phyloP scores from a whole-genome alignment of 441 rosid species.

The Populus tomentosa region DNA sequence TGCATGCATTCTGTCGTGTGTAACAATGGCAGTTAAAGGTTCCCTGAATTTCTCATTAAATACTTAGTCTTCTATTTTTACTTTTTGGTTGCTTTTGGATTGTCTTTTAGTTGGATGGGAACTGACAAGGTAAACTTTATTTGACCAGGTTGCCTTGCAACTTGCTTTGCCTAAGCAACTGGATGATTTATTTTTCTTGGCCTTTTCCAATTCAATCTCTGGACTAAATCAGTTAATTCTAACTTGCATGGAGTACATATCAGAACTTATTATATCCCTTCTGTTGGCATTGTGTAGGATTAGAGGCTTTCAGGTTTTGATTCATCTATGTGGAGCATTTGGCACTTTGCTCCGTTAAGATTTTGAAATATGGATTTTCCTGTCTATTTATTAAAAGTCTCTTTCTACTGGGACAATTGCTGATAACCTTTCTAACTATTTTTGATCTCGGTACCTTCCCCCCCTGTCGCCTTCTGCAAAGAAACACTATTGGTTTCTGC shows the following conservation, averaged over 20 bases:
- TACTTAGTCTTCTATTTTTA: too few species aligned
- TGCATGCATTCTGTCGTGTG: background rate
- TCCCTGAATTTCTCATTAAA: too few species aligned
- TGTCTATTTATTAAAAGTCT: background rate
- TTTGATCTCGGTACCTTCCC: background rate
- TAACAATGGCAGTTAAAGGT: background rate
- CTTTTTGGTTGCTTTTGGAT: too few species aligned
- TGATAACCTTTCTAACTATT: background rate
- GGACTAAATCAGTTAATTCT: too few species aligned
- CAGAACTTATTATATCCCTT: background rate
- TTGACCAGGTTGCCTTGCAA: too few species aligned
- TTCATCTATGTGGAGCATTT: background rate
- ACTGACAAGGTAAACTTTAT: too few species aligned
- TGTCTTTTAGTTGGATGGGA: too few species aligned
- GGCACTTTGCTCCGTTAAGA: background rate
- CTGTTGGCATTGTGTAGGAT: background rate
- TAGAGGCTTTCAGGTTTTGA: background rate
- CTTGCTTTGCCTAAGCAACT: too few species aligned
- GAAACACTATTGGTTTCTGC: background rate
- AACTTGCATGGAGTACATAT: background rate
- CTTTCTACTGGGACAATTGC: background rate
- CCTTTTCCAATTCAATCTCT: too few species aligned
- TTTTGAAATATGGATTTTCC: background rate
- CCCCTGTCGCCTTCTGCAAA: background rate
- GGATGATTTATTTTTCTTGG: too few species aligned